phyloP scores from a whole-genome alignment of 2,329 filamentous ascomycete genomes.

The Periconia digitata region DNA sequence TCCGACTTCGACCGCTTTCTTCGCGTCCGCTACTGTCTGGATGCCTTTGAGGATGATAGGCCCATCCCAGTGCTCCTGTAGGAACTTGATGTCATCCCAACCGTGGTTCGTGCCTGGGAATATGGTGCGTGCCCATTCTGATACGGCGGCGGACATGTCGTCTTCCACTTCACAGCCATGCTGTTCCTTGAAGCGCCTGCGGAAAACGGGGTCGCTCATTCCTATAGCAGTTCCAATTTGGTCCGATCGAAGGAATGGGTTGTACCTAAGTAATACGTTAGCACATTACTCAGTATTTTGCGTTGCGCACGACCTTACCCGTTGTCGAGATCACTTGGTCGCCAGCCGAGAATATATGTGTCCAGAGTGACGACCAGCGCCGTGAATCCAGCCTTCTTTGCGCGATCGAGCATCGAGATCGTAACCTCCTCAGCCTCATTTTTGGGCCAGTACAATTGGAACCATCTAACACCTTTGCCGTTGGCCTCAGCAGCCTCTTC shows the following conservation, averaged over 20 bases:
- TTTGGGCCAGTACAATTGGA: conserved; percentile 71
- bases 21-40: conserved; percentile 54
- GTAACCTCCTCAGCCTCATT: conserved; percentile 65
- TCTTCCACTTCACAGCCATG: conserved; percentile 42
- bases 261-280: no score
- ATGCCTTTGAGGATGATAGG: conserved; percentile 66
- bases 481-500: conserved; percentile 64
- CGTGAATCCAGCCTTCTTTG: conserved; percentile 61
- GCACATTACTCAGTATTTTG: no score
- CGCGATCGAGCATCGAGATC: conserved; percentile 61
- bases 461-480: conserved; percentile 63
- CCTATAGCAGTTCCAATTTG: conserved; percentile 61
- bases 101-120: conserved; percentile 53
- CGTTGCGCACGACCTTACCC: no score
- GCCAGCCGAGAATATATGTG: conserved; percentile 67
- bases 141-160: conserved; percentile 33
- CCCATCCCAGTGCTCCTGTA: conserved; percentile 63
- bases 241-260: conserved; percentile 30
- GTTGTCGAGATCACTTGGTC: conserved; percentile 66
- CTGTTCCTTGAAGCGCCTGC: conserved; percentile 56
- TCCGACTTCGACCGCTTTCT: conserved; percentile 46
- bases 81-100: conserved; percentile 64
- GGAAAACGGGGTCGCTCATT: conserved; percentile 68
- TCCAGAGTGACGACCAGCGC: conserved; percentile 72
- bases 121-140: conserved; percentile 25